Conservation (phyloP, 805 yeast species). For the Saturnispora silvae region DNA sequence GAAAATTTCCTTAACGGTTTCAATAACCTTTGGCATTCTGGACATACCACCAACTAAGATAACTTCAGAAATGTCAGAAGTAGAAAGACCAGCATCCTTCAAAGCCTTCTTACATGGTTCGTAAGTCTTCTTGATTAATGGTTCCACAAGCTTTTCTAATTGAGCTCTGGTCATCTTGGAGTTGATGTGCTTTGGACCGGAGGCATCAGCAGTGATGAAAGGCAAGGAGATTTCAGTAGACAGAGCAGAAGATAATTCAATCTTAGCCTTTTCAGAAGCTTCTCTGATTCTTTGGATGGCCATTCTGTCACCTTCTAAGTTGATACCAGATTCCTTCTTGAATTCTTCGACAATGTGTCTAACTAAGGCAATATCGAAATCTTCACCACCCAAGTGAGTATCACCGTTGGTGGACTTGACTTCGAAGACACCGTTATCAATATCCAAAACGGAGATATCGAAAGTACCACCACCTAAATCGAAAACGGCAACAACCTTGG, state of each 20-base stretch:
- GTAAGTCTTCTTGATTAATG: conserved; percentile 55
- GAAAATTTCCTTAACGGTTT: conserved; percentile 48
- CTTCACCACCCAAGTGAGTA: conserved; percentile 90
- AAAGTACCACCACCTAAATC: conserved; percentile 99
- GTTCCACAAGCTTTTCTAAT: conserved; percentile 55
- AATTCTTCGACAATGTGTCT: conserved; percentile 58
- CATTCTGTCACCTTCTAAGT: conserved; percentile 39
- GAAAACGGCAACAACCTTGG: conserved; percentile 72
- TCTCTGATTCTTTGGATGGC: conserved; percentile 70
- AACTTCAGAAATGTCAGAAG: conserved; percentile 62
- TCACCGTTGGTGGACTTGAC: conserved; percentile 97
- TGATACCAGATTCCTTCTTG: conserved; percentile 43
- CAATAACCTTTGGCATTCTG: conserved; percentile 72
- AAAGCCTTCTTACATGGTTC: conserved; percentile 68
- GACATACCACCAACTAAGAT: conserved; percentile 86
- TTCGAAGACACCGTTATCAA: conserved; percentile 95
- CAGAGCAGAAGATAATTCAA: conserved; percentile 58
- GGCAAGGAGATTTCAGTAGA: conserved; percentile 60
- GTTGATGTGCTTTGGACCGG: conserved; percentile 30
- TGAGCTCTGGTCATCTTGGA: conserved; percentile 52
- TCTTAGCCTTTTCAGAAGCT: conserved; percentile 69
- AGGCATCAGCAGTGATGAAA: conserved; percentile 43
- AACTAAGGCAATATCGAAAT: conserved; percentile 78
- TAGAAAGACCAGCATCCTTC: conserved; percentile 58
- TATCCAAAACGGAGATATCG: conserved; percentile 92